A percentile compares a stretch with the other conserved stretches of the same genome.
These are phyloP conservation scores for Clavariopsis aquatica DNA, from an alignment of 495 filamentous ascomycete species.

Conservation along the genomic window DNA sequence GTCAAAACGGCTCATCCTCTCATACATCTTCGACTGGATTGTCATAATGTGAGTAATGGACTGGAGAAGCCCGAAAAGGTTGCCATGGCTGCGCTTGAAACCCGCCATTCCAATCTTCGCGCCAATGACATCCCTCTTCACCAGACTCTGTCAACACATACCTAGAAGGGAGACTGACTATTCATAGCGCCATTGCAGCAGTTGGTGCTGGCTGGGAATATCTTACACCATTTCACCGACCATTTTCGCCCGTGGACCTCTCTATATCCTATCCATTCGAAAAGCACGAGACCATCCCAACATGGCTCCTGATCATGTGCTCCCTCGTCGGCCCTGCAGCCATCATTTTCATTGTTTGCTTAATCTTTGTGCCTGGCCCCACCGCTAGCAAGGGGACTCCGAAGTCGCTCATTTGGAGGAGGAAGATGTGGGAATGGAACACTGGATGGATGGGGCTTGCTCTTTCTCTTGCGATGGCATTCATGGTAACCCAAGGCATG, in stretches of 20 bases:
- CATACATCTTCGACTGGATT: slow-evolving; percentile 48
- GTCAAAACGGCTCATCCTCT: slow-evolving; percentile 42
- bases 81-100: background rate
- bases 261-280: slow-evolving; percentile 60
- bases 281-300: slow-evolving; percentile 58
- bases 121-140: background rate
- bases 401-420: slow-evolving; percentile 45
- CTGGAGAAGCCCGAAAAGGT: background rate
- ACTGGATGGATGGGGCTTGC: slow-evolving; percentile 65
- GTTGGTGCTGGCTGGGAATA: slow-evolving; percentile 42
- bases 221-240: slow-evolving; percentile 42
- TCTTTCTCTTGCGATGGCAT: slow-evolving; percentile 56
- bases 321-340: slow-evolving; percentile 56
- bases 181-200: slow-evolving; percentile 42
- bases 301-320: slow-evolving; percentile 52
- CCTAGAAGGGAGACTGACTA: slow-evolving; percentile 11
- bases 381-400: slow-evolving; percentile 39
- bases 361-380: slow-evolving; percentile 55
- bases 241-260: slow-evolving; percentile 55
- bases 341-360: slow-evolving; percentile 52
- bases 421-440: slow-evolving; percentile 66
- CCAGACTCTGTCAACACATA: background rate
- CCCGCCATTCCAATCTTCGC: slow-evolving; percentile 2
- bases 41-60: slow-evolving; percentile 39
- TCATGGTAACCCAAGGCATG: slow-evolving; percentile 61